Evolutionary conservation across 2,329 filamentous ascomycete genomes (phyloP).

Genomic region (Paraphoma chrysanthemicola): DNA sequence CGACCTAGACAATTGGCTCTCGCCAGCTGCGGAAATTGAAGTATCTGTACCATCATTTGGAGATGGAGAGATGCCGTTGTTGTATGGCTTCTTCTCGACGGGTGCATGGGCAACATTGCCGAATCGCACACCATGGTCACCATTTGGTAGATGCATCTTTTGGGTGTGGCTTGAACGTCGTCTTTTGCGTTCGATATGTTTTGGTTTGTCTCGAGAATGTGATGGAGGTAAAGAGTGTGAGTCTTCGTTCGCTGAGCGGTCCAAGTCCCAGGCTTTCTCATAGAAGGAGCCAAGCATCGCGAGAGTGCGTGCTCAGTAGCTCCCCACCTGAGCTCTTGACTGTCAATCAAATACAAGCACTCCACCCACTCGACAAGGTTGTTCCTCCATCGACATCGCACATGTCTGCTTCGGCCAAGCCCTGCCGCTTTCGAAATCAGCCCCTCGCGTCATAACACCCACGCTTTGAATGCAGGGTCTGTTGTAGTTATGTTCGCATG

Average conservation of each 20-base stretch:
- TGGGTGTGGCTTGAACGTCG: constrained; percentile 1
- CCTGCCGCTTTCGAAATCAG: constrained; percentile 12
- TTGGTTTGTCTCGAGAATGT: constrained; percentile 1
- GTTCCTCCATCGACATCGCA: constrained; percentile 11
- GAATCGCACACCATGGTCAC: constrained; percentile 22
- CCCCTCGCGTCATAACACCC: constrained; percentile 27
- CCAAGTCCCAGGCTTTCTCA: constrained; percentile 22
- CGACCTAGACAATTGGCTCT: not conserved
- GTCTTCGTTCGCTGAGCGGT: constrained; percentile 11
- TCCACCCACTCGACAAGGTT: constrained; percentile 20
- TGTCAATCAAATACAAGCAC: constrained; percentile 14
- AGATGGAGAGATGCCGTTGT: constrained; percentile 9
- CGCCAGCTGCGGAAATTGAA: not conserved
- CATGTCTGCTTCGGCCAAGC: constrained; percentile 12
- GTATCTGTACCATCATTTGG: not conserved
- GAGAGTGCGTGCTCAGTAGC: constrained; percentile 12
- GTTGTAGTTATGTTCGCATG: not conserved
- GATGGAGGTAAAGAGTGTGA: constrained; percentile 8
- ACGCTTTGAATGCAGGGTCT: constrained; percentile 12
- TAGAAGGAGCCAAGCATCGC: constrained; percentile 31
- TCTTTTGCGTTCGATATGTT: constrained; percentile 5
- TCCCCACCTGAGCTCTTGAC: constrained; percentile 17
- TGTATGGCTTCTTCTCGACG: constrained; percentile 18
- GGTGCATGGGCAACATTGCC: constrained; percentile 18
- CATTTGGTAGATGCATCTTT: constrained; percentile 31